phyloP scores from a whole-genome alignment of 2,329 filamentous ascomycete genomes.

The Phoma herbarum region DNA sequence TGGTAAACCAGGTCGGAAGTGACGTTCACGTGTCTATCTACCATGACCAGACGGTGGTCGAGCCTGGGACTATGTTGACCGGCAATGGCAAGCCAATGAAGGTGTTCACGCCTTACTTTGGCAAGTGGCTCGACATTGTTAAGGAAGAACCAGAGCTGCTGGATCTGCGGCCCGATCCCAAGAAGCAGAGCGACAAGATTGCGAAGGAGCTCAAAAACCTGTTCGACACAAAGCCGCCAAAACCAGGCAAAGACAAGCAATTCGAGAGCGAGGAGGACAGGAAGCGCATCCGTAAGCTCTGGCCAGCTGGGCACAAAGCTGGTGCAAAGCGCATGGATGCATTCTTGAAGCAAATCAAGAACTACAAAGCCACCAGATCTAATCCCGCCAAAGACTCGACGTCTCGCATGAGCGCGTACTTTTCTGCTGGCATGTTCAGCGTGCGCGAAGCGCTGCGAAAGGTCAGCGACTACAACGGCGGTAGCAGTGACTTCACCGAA shows the following conservation, averaged over 20 bases:
- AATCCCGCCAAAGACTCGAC: conserved; percentile 55
- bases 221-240: conserved; percentile 47
- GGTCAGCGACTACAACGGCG: conserved; percentile 54
- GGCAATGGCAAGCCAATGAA: conserved; percentile 58
- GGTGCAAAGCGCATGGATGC: conserved; percentile 52
- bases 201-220: conserved; percentile 43
- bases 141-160: conserved; percentile 55
- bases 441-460: conserved; percentile 57
- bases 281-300: conserved; percentile 54
- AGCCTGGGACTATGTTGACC: conserved; percentile 56
- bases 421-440: conserved; percentile 56
- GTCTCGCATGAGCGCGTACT: conserved; percentile 56
- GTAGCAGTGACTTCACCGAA: conserved; percentile 55
- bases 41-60: conserved; percentile 61
- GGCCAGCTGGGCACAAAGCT: conserved; percentile 57
- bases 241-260: conserved; percentile 53
- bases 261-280: conserved; percentile 52
- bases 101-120: conserved; percentile 62
- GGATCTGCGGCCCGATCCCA: conserved; percentile 53
- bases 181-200: conserved; percentile 47
- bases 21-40: conserved; percentile 54
- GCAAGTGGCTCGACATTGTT: conserved; percentile 56
- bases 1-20: conserved; percentile 50
- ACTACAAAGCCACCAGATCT: conserved; percentile 54
- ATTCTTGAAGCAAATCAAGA: conserved; percentile 54